Percentiles rank a stretch among this genome's conserved stretches.
Evolutionary conservation across 108 stramenopile species (phyloP).

Genomic region (Cyclotella cryptica): DNA sequence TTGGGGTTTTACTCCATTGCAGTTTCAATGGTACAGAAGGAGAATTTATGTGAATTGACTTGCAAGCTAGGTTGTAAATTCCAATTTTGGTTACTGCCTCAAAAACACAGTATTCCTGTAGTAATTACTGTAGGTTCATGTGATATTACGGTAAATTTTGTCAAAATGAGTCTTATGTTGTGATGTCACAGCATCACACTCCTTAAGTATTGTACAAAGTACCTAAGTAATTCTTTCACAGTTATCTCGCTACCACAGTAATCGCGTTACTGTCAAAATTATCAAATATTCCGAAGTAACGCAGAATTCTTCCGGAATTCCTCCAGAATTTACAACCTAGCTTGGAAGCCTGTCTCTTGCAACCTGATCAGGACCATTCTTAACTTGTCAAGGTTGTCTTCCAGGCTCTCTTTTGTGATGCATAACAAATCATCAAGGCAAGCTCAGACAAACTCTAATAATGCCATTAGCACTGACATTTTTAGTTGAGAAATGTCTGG

Average conservation of each 20-base stretch:
- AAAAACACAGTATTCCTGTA: too few relatives aligned
- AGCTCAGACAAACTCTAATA: constrained; percentile 30
- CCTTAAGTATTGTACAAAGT: too few relatives aligned
- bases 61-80: constrained; percentile 29
- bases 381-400: constrained; percentile 44
- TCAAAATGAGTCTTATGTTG: too few relatives aligned
- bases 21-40: constrained; percentile 18
- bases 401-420: constrained; percentile 21
- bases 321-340: constrained; percentile 30
- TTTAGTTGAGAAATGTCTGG: constrained; percentile 54
- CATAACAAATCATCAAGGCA: constrained; percentile 56
- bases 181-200: too few relatives aligned
- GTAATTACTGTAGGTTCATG: too few relatives aligned
- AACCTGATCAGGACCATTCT: constrained; percentile 28
- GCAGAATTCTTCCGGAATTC: too few relatives aligned
- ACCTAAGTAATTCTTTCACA: too few relatives aligned
- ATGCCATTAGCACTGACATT: constrained; percentile 40
- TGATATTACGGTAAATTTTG: too few relatives aligned
- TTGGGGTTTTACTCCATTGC: neutral
- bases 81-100: too few relatives aligned
- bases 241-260: too few relatives aligned
- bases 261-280: too few relatives aligned
- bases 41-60: constrained; percentile 25
- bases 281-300: too few relatives aligned
- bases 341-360: constrained; percentile 22